phyloP scores from a whole-genome alignment of 2,329 filamentous ascomycete genomes.

The Clarireedia monteithiana region DNA sequence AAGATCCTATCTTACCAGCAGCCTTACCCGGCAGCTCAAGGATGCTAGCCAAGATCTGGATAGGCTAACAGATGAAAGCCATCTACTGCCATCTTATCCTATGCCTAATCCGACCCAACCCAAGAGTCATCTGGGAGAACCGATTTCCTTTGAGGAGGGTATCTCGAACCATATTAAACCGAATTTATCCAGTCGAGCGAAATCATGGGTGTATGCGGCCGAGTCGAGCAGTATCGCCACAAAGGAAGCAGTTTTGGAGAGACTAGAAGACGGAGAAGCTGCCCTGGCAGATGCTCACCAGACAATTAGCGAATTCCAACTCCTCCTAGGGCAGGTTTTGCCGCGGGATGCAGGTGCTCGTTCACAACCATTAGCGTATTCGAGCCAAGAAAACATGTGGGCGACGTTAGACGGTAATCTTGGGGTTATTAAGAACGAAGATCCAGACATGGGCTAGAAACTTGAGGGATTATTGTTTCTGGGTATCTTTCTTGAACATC shows the following conservation, averaged over 20 bases:
- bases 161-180: slow-evolving; percentile 33
- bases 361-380: neutral
- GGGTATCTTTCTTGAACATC: neutral
- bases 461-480: neutral
- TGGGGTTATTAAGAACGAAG: slow-evolving; percentile 23
- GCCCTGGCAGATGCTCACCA: slow-evolving; percentile 46
- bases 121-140: slow-evolving; percentile 23
- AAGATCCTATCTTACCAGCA: slow-evolving; percentile 47
- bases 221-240: slow-evolving; percentile 52
- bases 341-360: neutral
- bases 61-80: slow-evolving; percentile 53
- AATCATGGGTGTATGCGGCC: slow-evolving; percentile 52
- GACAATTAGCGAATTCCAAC: slow-evolving; percentile 41
- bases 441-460: neutral
- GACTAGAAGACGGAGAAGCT: slow-evolving; percentile 49
- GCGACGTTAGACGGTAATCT: slow-evolving; percentile 25
- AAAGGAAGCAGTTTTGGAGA: slow-evolving; percentile 50
- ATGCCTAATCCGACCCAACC: slow-evolving; percentile 29
- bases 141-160: slow-evolving; percentile 39
- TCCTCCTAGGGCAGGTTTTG: slow-evolving; percentile 35
- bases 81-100: slow-evolving; percentile 47
- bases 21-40: slow-evolving; percentile 43
- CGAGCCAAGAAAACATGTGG: slow-evolving; percentile 23
- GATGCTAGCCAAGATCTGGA: slow-evolving; percentile 43
- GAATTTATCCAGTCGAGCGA: slow-evolving; percentile 37